Base-by-base conservation (phyloP, 306 rosid species). In the Hippophae gyantsensis region DNA sequence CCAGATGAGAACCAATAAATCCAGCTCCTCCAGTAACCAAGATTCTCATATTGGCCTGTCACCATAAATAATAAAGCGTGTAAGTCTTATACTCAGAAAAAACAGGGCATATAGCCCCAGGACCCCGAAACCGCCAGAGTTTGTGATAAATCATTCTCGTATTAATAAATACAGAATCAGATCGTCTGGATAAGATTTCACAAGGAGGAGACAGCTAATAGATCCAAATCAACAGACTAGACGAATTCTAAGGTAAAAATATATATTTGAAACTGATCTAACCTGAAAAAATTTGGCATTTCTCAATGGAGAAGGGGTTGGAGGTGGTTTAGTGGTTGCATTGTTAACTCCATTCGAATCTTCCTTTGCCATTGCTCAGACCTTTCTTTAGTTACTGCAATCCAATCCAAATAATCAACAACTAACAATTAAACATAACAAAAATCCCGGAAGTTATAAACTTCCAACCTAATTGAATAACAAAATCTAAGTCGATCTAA, bases 11-110 rank as follows among this genome's bases (percentile, higher is more conserved):
- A 49, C 99, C 99, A 43, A 92, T 88, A 69, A 92, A 92, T 59
- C 99, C 99, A 60, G 99, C 99, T 79, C 99, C 99, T 76, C 99
- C 99, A 11, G 96, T 92, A 12, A 92, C 62, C 77, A 92, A 69
- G 71, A 92, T 92, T 78, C 99, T 85, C 99, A 92, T 85, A 53
- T 92, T 92, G 44, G 99, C 78, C 99, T 92, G 72, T 68, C 57
- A 64, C 54, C 57, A 54, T 49, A 67, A 55, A 32, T 61, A 13
- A n/a, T 3, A 52, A 49, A 32, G 38, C 5, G 5, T 4, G 38
- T 32, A 32, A 32, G 4, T 32, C 3, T 32, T 32, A 1, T 32
- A 32, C 38, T 32, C 38, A 32, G 4, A 32, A 32, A 32, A 32
- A 32, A 32, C 38, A 32, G 38, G 38, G 38, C 38, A 32, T 32